Evolutionary conservation across 768 basidiomycete species (phyloP), one percentile per base, ranked within the genome.

Genomic region (Leccinum variicolor): DNA sequence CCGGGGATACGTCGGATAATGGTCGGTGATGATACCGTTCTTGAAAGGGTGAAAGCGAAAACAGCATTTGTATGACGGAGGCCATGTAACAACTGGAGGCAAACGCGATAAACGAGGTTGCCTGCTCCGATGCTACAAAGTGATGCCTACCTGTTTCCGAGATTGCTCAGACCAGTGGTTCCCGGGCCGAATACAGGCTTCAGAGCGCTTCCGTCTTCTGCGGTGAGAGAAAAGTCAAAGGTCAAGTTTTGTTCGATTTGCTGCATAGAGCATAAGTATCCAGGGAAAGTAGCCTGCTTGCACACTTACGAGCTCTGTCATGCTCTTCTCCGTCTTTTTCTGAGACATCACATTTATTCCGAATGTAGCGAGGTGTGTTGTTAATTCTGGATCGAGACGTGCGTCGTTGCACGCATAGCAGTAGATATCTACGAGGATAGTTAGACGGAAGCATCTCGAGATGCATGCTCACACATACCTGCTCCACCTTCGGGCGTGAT

Each of bases 161-260:
- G 82, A 70, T 99, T 98, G 23, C 85, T 77, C 0, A 98, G 76
- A 2, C 97, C 97, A 0, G 96, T 98, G 28, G 95, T 70, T 1
- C 92, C 92, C 3, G 89, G 84, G 0, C 97, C 97, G 68, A 89
- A 94, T 11, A 98, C 76, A 1, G 94, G 94, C 62, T 92, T 84
- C 6, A 98, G 78, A 2, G 93, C 90, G 29, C 89, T 86, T 2
- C 95, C 96, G 53, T 92, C 86, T 57, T 94, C 91, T 19, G 81
- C 84, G 0, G 89, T 91, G 57, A 99, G 82, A 0, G 90, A 92
- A 72, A 98, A 98, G 69, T 98, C 95, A 69, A 92, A 98, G 48
- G 84, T 85, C 33, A 98, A 76, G 67, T 99, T 99, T 62, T 98
- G 94, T 69, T 98, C 95, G 64, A 98, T 89, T 89, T 98, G 92